Conservation (phyloP, 306 rosid genomes). For the Gynostemma pentaphyllum region DNA sequence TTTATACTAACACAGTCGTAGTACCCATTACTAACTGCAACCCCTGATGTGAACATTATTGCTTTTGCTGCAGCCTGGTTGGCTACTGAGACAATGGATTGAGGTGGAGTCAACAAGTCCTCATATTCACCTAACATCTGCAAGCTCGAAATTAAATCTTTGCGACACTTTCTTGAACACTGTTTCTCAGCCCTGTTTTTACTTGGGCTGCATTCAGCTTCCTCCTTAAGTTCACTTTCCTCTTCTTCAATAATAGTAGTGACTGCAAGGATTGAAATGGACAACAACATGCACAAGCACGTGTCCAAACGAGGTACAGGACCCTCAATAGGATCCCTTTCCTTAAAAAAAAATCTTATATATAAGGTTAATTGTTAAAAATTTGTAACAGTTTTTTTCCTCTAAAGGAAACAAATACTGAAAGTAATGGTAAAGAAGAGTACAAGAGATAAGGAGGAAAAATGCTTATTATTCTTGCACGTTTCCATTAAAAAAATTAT, state of each 20-base stretch:
- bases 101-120: conserved; percentile 58
- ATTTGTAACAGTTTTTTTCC: neutral
- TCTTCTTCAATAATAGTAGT: conserved; percentile 73
- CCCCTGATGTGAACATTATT: conserved; percentile 49
- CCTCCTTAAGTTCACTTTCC: conserved; percentile 62
- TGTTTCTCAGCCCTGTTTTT: conserved; percentile 42
- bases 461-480: neutral
- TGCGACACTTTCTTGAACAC: conserved; percentile 42
- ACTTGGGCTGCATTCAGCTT: conserved; percentile 34
- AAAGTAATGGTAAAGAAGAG: neutral
- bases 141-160: conserved; percentile 58
- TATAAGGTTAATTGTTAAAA: neutral
- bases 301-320: conserved; percentile 78
- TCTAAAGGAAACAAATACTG: neutral
- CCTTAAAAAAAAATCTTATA: conserved; percentile 30
- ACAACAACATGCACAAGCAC: conserved; percentile 69
- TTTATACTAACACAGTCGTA: conserved; percentile 31
- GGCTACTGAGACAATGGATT: conserved; percentile 38
- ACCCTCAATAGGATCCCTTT: conserved; percentile 62
- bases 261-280: conserved; percentile 56
- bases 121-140: conserved; percentile 67
- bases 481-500: no score
- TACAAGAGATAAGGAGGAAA: neutral
- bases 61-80: conserved; percentile 96
- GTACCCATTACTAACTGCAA: conserved; percentile 40